A percentile compares a stretch with the other conserved stretches of the same genome.
These are phyloP conservation scores for Byssochlamys sp. DNA, from an alignment of 2,329 filamentous ascomycete species.

Conservation along the genomic window DNA sequence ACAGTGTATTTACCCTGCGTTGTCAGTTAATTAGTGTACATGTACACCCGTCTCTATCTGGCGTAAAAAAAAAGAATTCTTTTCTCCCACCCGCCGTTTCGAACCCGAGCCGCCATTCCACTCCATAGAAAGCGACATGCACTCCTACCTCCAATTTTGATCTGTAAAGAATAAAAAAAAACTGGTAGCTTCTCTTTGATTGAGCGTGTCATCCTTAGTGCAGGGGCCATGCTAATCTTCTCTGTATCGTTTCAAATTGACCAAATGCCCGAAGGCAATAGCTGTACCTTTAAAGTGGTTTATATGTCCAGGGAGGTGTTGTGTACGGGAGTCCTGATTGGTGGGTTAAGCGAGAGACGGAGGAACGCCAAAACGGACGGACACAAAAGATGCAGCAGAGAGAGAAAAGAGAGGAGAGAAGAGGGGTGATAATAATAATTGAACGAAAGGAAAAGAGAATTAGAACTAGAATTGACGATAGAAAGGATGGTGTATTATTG, in stretches of 20 bases:
- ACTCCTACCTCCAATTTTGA: slow-evolving; percentile 1
- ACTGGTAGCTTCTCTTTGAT: slow-evolving; percentile 67
- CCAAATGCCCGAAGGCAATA: slow-evolving; percentile 45
- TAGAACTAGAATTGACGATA: too few relatives aligned
- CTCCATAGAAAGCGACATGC: not conserved
- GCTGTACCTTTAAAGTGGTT: slow-evolving; percentile 4
- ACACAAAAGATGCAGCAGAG: not conserved
- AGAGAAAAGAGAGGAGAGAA: not conserved
- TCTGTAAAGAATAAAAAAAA: slow-evolving; percentile 40
- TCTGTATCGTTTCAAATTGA: slow-evolving; percentile 63
- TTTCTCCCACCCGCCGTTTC: not conserved
- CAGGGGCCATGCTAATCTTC: slow-evolving; percentile 76
- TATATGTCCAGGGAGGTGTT: slow-evolving; percentile 10
- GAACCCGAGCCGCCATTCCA: not conserved
- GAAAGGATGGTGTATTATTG: too few relatives aligned
- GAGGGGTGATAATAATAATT: not conserved
- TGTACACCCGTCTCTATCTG: too few relatives aligned
- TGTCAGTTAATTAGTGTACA: too few relatives aligned
- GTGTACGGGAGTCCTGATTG: not conserved
- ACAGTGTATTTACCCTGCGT: too few relatives aligned
- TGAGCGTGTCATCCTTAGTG: slow-evolving; percentile 91
- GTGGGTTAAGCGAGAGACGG: not conserved
- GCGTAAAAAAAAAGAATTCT: not conserved
- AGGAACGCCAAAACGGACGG: not conserved
- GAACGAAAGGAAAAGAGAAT: too few relatives aligned